Conservation (phyloP, 2,329 filamentous ascomycete genomes). For the Neoscytalidium dimidiatum region DNA sequence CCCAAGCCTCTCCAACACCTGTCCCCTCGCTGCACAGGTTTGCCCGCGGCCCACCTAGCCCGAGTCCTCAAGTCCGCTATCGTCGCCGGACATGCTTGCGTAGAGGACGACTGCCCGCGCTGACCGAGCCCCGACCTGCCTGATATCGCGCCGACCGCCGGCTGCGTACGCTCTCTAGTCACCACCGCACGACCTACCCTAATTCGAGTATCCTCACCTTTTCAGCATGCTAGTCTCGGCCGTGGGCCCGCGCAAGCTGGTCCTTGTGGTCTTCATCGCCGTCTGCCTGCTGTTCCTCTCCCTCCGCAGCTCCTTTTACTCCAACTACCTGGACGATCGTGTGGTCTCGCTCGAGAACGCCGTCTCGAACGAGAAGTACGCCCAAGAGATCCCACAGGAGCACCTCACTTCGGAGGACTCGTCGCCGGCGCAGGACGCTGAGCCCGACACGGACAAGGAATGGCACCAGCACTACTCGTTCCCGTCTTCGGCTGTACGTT, state of each 20-base stretch:
- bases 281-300: constrained; percentile 21
- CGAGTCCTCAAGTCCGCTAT: neutral
- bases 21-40: constrained; percentile 16
- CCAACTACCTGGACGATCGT: constrained; percentile 14
- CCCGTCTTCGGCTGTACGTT: constrained; percentile 7
- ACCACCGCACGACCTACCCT: neutral
- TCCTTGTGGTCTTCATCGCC: constrained; percentile 20
- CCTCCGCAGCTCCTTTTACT: constrained; percentile 18
- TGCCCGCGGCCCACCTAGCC: neutral
- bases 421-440: constrained; percentile 18
- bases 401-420: neutral
- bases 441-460: constrained; percentile 9
- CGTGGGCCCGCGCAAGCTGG: constrained; percentile 21
- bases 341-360: constrained; percentile 6
- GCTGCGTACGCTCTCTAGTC: constrained; percentile 11
- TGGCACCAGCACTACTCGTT: constrained; percentile 16
- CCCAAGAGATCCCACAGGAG: constrained; percentile 12
- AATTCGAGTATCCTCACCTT: neutral
- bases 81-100: constrained; percentile 1
- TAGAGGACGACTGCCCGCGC: constrained; percentile 1
- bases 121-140: neutral
- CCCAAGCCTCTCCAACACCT: constrained; percentile 15
- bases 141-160: constrained; percentile 13
- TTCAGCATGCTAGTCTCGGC: constrained; percentile 19
- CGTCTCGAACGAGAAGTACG: neutral